Evolutionary conservation across 495 filamentous ascomycete species (phyloP).

Genomic region (Stereocaulon alpinum): DNA sequence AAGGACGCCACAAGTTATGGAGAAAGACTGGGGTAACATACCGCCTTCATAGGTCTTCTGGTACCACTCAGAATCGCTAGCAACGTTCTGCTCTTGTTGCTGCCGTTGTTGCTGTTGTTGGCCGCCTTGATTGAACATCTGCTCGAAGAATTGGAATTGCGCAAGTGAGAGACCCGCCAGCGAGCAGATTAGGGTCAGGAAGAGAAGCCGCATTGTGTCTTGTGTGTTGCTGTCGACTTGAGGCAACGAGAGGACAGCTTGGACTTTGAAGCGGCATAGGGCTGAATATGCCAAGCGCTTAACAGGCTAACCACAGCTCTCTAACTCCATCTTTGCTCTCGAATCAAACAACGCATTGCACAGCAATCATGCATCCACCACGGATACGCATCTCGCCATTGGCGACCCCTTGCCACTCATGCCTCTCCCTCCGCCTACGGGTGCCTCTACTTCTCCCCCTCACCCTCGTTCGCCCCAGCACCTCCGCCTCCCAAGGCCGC

Average conservation of each 20-base stretch:
- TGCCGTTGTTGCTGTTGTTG: constrained; percentile 45
- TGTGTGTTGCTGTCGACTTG: neutral
- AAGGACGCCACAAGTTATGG: neutral
- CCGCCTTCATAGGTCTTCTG: constrained; percentile 57
- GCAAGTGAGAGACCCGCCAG: constrained; percentile 41
- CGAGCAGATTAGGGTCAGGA: constrained; percentile 34
- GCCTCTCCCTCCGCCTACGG: constrained; percentile 13
- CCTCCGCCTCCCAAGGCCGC: constrained; percentile 76
- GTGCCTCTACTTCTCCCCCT: constrained; percentile 19
- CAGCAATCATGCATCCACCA: constrained; percentile 1
- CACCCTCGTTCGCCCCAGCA: constrained; percentile 54
- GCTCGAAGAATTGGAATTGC: constrained; percentile 87
- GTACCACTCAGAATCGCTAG: constrained; percentile 70
- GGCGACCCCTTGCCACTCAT: constrained; percentile 21
- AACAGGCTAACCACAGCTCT: neutral
- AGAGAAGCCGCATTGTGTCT: constrained; percentile 20
- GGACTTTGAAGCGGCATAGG: neutral
- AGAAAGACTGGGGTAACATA: constrained; percentile 25
- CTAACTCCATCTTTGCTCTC: neutral
- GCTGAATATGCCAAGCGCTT: neutral
- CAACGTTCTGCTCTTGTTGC: constrained; percentile 61
- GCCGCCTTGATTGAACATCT: constrained; percentile 61
- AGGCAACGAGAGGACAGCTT: constrained; percentile 10
- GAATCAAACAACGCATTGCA: neutral
- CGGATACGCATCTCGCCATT: constrained; percentile 11